Evolutionary conservation across 176 grass and related monocot genomes (phyloP).

Genomic region (Musa itinerans): DNA sequence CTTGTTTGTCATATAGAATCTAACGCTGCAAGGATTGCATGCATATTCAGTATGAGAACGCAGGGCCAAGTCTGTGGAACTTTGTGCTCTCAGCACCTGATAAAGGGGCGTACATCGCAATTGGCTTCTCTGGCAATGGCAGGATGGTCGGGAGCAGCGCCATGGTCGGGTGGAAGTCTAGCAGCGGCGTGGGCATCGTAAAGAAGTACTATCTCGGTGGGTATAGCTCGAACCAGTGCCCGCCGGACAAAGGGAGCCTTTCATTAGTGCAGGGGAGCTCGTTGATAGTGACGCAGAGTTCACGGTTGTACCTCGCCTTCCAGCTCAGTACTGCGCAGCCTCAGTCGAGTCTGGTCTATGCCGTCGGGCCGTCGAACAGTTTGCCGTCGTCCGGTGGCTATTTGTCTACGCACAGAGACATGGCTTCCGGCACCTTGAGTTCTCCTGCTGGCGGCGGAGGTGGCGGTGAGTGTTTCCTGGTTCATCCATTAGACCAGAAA

Average conservation of each 20-base stretch:
- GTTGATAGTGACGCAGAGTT: constrained; percentile 30
- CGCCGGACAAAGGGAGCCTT: constrained; percentile 40
- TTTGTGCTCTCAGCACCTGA: constrained; percentile 77
- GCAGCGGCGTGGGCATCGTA: constrained; percentile 26
- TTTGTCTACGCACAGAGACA: constrained; percentile 25
- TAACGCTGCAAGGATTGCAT: constrained; percentile 10
- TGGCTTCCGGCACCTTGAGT: constrained; percentile 26
- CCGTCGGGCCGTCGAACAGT: constrained; percentile 21
- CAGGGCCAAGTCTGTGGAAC: constrained; percentile 54
- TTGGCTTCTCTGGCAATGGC: constrained; percentile 66
- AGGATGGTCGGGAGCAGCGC: constrained; percentile 78
- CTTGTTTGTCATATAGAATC: background rate
- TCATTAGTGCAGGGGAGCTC: constrained; percentile 11
- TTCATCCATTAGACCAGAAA: too few relatives aligned
- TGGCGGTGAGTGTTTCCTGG: background rate
- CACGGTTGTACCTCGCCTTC: constrained; percentile 49
- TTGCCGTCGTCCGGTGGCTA: constrained; percentile 22
- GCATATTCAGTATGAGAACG: constrained; percentile 53
- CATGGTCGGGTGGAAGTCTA: constrained; percentile 43
- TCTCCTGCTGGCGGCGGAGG: constrained; percentile 3
- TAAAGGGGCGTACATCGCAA: constrained; percentile 47
- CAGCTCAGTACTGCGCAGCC: constrained; percentile 29
- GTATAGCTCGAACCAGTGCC: constrained; percentile 28
- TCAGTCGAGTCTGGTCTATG: constrained; percentile 27
- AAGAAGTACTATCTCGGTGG: constrained; percentile 75